Evolutionary conservation across 2,329 filamentous ascomycete species (phyloP).

Genomic region (Aspergillus japonicus): DNA sequence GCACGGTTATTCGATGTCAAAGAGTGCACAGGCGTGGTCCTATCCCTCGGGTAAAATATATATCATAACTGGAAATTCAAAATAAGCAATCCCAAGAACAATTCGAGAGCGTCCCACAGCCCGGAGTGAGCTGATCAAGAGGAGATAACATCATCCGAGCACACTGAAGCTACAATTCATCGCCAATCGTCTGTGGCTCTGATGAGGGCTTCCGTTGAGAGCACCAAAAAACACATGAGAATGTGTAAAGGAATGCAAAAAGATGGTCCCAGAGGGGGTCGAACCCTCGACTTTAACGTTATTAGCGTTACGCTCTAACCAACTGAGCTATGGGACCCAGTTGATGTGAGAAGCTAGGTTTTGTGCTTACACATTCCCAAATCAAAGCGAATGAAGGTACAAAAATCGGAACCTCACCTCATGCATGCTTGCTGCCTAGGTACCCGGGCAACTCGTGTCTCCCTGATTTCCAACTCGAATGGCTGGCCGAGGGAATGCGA

Average conservation of each 20-base stretch:
- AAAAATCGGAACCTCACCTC: neutral
- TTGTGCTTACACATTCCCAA: rapidly evolving
- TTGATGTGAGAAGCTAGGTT: neutral
- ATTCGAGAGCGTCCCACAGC: too few relatives aligned
- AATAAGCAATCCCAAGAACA: too few relatives aligned
- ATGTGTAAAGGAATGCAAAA: neutral
- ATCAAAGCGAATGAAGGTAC: neutral
- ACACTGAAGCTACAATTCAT: neutral
- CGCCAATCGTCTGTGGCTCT: too few relatives aligned
- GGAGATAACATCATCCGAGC: too few relatives aligned
- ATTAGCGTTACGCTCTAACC: neutral
- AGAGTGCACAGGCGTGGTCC: too few relatives aligned
- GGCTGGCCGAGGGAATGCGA: neutral
- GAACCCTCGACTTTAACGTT: neutral
- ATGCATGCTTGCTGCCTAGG: neutral
- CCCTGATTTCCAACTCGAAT: neutral
- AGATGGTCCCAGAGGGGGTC: neutral
- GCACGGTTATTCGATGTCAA: too few relatives aligned
- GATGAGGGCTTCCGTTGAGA: too few relatives aligned
- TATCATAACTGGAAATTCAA: too few relatives aligned
- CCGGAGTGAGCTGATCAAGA: too few relatives aligned
- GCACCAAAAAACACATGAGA: neutral
- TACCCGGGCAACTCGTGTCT: neutral
- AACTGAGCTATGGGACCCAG: neutral
- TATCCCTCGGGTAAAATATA: too few relatives aligned